Base-by-base conservation (phyloP, 805 yeast genomes). In the Metschnikowia cubensis region DNA sequence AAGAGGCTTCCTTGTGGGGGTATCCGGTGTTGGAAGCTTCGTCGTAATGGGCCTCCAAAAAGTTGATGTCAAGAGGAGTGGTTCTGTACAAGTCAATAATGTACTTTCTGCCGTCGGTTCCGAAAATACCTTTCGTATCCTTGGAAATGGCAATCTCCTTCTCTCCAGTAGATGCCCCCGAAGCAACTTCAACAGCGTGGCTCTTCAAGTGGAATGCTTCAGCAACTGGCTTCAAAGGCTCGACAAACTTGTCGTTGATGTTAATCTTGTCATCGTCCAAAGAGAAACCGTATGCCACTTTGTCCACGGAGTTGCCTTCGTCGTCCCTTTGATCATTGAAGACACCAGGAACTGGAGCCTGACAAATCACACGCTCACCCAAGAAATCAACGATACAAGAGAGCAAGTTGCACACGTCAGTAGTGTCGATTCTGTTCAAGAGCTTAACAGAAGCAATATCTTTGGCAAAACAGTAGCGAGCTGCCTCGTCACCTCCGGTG, bases 341-440 rank as follows among this genome's bases (percentile, higher is more conserved):
- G 50, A 87, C 81, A 52, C 98, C 98, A 14, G 99, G 99, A 40
- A 92, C 96, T 11, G 97, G 96, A 13, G 96, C 88, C 72, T 92
- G 98, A 66, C 96, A 89, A 35, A 92, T 78, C 35, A 92, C 75
- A 66, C 98, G 81, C 60, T 82, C 85, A 53, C 98, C 99, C 62
- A 87, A 83, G 70, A 81, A 92, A 67, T 92, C 98, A 49, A 92
- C 88, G 51, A 90, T 77, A n/a, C 91, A 78, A 3, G 97, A 87
- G 59, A 88, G 80, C 52, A 92, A 74, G 46, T 85, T 84, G 61
- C 82, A 80, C 36, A 90, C 74, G 41, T 84, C 88, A 10, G 70
- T 70, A 33, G 81, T 62, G 59, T 86, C 89, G 40, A 85, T 68
- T 58, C 82, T 74, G 71, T 86, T 86, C 64, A 92, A 72, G 52